Evolutionary conservation across 306 rosid genomes (phyloP).

Genomic region (Prunus kanzakura): DNA sequence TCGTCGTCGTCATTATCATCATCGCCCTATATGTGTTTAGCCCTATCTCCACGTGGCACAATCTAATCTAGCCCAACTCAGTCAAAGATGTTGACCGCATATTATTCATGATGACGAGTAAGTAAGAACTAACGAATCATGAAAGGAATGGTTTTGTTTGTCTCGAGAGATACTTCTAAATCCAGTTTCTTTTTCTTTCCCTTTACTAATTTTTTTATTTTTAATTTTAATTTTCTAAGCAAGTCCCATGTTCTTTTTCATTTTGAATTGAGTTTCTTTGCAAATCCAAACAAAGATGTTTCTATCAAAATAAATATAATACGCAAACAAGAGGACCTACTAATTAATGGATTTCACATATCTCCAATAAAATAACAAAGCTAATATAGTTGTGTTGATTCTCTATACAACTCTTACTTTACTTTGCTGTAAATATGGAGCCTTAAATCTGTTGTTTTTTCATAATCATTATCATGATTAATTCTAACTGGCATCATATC

Average conservation of each 20-base stretch:
- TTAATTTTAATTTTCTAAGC: not conserved
- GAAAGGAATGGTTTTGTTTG: constrained; percentile 11
- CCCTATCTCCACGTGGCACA: constrained; percentile 24
- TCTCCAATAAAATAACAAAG: too few relatives aligned
- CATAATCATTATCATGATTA: too few relatives aligned
- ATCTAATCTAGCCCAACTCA: not conserved
- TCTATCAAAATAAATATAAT: too few relatives aligned
- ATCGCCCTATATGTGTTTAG: not conserved
- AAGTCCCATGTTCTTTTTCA: not conserved
- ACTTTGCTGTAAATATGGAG: too few relatives aligned
- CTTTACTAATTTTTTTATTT: not conserved
- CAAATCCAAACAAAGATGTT: too few relatives aligned
- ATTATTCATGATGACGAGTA: not conserved
- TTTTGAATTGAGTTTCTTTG: not conserved
- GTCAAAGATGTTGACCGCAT: constrained; percentile 17
- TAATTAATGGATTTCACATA: too few relatives aligned
- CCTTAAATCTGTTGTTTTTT: too few relatives aligned
- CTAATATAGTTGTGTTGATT: too few relatives aligned
- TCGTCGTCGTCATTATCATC: constrained; percentile 20
- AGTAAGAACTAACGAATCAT: not conserved
- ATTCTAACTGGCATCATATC: too few relatives aligned
- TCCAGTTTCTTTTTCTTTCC: not conserved
- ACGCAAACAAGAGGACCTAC: too few relatives aligned
- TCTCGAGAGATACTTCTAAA: constrained; percentile 16
- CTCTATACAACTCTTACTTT: too few relatives aligned